Base-by-base conservation (phyloP, 208 protist species). In the Trypanosoma platydactyli region DNA sequence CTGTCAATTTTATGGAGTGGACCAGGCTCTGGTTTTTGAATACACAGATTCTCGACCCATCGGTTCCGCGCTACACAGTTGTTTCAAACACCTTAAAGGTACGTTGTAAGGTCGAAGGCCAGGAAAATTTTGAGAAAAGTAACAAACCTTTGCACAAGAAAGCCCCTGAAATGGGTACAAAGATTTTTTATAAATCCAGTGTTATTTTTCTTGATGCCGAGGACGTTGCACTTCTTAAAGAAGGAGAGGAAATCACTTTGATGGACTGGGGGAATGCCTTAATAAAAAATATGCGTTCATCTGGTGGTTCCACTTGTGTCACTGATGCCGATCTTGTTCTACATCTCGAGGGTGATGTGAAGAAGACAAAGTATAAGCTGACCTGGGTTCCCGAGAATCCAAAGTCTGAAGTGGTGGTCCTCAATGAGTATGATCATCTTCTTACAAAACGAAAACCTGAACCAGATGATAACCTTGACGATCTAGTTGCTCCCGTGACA, bases 11-110 rank as follows among this genome's bases (percentile, higher is more conserved):
- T 33, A 98, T 99, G 89, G 95, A 99, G 72, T 99, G 98, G 96
- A 94, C 97, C 52, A 99, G 99, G 78, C 79, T 99, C 27, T 99
- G 98, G 98, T 91, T 91, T 64, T 85, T 97, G 42, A 99, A 99
- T 85, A 98, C 97, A 54, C 91, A 98, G 54, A 89, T 98, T 62
- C 86, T 99, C 42, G 98, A 99, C 71, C 94, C 97, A 15, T 89
- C 83, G n/a, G 86, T 88, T n/a, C 95, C 97, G n/a, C 85, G 99
- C 41, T 99, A 97, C 82, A 99, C 93, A 25, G 88, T 86, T 22
- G 85, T 99, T 30, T 83, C 86, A 9, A 91, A 91, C 68, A 60
- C 69, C 12, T 68, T 91, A 15, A 92, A 88, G 76, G 84, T 89
- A 0, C 85, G 84, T 50, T 97, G 91, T 83, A 73, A 66, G 16